phyloP scores from a whole-genome alignment of 2,329 filamentous ascomycete genomes.

The Alternaria viburni region DNA sequence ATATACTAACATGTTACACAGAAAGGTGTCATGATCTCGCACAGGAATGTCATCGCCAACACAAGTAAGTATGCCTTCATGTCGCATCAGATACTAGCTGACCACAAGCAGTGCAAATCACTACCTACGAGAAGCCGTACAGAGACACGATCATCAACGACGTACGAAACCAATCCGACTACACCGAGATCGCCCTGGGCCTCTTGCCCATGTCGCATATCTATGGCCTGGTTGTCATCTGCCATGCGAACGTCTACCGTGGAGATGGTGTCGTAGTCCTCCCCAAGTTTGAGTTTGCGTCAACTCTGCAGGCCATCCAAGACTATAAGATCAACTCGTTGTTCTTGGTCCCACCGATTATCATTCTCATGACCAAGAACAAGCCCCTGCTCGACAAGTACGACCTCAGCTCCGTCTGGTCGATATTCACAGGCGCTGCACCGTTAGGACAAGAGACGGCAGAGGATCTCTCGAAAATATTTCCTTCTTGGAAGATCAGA shows the following conservation, averaged over 20 bases:
- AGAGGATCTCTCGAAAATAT: conserved; percentile 65
- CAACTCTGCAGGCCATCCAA: conserved; percentile 69
- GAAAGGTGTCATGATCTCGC: conserved; percentile 86
- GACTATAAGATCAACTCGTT: conserved; percentile 71
- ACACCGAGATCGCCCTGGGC: conserved; percentile 65
- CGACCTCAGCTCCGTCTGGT: conserved; percentile 71
- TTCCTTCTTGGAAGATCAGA: conserved; percentile 68
- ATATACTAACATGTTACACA: conserved; percentile 39
- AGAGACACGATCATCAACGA: conserved; percentile 50
- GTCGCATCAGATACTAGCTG: neutral
- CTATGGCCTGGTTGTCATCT: conserved; percentile 76
- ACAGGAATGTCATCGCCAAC: conserved; percentile 80
- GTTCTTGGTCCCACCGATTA: conserved; percentile 78
- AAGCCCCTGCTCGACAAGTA: conserved; percentile 67
- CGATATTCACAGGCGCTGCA: conserved; percentile 77
- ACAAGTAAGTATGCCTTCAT: conserved; percentile 44
- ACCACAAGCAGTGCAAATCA: conserved; percentile 61
- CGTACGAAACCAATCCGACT: conserved; percentile 47
- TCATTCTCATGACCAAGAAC: conserved; percentile 76
- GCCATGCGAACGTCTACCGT: conserved; percentile 68
- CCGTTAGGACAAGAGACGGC: conserved; percentile 77
- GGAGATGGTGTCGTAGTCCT: conserved; percentile 77
- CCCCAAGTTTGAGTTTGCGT: conserved; percentile 75
- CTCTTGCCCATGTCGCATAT: conserved; percentile 84
- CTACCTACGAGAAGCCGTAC: conserved; percentile 55